A percentile compares a stretch with the other conserved stretches of the same genome.
phyloP scores from a whole-genome alignment of 768 basidiomycete species.

The Dacryopinax primogenitus region DNA sequence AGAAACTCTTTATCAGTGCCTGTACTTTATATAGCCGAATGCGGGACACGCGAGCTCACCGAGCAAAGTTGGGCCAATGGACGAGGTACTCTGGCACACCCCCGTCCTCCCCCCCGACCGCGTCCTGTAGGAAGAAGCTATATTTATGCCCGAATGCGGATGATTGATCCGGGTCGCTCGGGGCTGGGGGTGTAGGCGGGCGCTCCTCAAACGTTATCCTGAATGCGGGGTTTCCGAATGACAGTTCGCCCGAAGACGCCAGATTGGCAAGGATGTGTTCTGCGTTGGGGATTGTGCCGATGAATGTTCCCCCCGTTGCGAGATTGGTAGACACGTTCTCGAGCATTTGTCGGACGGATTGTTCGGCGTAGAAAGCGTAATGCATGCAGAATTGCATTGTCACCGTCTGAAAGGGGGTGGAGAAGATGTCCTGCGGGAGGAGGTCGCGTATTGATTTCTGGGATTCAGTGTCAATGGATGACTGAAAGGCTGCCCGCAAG shows the following conservation, averaged over 20 bases:
- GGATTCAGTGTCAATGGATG: neutral
- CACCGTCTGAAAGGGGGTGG: constrained; percentile 77
- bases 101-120: constrained; percentile 56
- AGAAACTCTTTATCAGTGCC: neutral
- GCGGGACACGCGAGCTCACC: constrained; percentile 36
- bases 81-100: constrained; percentile 89
- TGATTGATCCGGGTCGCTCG: constrained; percentile 45
- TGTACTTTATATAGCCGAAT: neutral
- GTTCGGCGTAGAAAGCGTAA: constrained; percentile 88
- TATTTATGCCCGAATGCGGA: constrained; percentile 81
- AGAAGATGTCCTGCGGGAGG: constrained; percentile 49
- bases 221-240: constrained; percentile 87
- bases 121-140: constrained; percentile 84
- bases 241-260: constrained; percentile 52
- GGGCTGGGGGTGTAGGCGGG: neutral
- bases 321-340: constrained; percentile 74
- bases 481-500: neutral
- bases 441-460: constrained; percentile 49
- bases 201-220: constrained; percentile 51
- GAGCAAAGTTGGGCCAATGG: constrained; percentile 83
- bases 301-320: constrained; percentile 73
- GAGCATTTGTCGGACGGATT: constrained; percentile 84
- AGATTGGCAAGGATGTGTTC: constrained; percentile 66
- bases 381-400: constrained; percentile 99
- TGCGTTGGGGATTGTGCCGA: constrained; percentile 94